Evolutionary conservation across 2,329 filamentous ascomycete genomes (phyloP), one percentile per base, ranked within the genome.

Genomic region (Aspergillus jensenii): DNA sequence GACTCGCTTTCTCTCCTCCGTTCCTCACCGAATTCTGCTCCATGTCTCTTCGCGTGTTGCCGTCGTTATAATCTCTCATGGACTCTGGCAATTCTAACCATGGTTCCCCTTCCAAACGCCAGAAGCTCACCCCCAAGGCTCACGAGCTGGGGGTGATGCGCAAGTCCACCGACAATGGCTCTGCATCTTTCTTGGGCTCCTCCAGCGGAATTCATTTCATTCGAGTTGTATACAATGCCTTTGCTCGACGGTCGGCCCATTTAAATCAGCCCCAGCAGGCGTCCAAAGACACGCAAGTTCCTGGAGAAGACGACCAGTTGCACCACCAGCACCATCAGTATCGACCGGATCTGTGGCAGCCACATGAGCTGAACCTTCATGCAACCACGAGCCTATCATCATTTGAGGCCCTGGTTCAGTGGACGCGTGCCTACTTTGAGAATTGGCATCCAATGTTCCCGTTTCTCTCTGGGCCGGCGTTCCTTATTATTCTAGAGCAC

Each of bases 141-240:
- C 74, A 74, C 17, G 78, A 81, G 58, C 74, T 81, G 27, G 80
- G 80, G 9, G 68, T 83, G 55, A 84, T 85, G 81, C 77, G 82
- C 58, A 79, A 81, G 61, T 72, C 76, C 27, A 76, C 74, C 15
- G 76, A 76, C 27, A 74, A 77, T 31, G 79, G 76, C 21, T 78
- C 78, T 3, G 78, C 82, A 14, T 81, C 79, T 0, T 86, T 86
- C 55, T 77, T 85, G 4, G 83, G 83, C 4, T 84, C 82, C 51
- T 80, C 81, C 15, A 84, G 82, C 59, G 83, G 83, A 1, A 84
- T 85, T n/a, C 79, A 84, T 63, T 85, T 85, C 63, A 81, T 85
- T 35, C 78, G 81, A 6, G 79, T 80, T 19, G 83, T 85, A 2
- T 83, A 84, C 43, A 70, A 79, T 33, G 77, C 81, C 1, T 74